Conservation (phyloP, 2,329 filamentous ascomycete species). For the Lecanicillium sp. region DNA sequence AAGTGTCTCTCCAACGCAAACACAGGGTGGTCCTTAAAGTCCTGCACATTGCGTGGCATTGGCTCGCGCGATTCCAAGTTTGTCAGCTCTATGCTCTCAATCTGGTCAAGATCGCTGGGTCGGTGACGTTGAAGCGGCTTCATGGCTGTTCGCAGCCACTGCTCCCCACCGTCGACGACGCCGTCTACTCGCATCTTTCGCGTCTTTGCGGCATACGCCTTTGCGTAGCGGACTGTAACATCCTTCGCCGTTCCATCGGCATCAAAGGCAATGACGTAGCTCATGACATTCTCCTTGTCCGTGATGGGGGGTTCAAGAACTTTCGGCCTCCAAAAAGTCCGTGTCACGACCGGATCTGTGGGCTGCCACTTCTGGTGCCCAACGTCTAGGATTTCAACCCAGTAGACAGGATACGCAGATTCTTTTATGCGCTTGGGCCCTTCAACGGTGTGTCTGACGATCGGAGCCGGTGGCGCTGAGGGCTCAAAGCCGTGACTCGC, state of each 20-base stretch:
- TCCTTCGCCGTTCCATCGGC: conserved; percentile 71
- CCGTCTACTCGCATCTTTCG: conserved; percentile 70
- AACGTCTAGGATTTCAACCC: conserved; percentile 86
- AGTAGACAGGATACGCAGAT: conserved; percentile 77
- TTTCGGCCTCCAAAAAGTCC: conserved; percentile 63
- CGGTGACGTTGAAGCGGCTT: conserved; percentile 34
- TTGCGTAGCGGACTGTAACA: conserved; percentile 80
- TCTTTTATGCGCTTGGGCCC: conserved; percentile 48
- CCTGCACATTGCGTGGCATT: conserved; percentile 78
- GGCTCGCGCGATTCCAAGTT: conserved; percentile 66
- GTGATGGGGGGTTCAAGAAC: conserved; percentile 76
- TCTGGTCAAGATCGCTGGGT: conserved; percentile 63
- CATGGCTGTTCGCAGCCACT: conserved; percentile 49
- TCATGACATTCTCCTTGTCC: conserved; percentile 68
- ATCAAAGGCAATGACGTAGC: conserved; percentile 81
- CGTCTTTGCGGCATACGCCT: conserved; percentile 86
- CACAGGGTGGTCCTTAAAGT: conserved; percentile 80
- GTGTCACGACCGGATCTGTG: conserved; percentile 77
- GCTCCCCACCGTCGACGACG: conserved; percentile 36
- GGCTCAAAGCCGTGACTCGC: conserved; percentile 43
- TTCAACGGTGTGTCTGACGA: conserved; percentile 22
- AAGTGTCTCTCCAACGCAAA: conserved; percentile 83
- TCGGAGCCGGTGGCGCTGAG: conserved; percentile 26
- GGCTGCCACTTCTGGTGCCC: conserved; percentile 88
- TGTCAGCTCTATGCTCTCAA: conserved; percentile 72